Evolutionary conservation across 768 basidiomycete genomes (phyloP), one percentile per base, ranked within the genome.

Genomic region (Suillus decipiens): DNA sequence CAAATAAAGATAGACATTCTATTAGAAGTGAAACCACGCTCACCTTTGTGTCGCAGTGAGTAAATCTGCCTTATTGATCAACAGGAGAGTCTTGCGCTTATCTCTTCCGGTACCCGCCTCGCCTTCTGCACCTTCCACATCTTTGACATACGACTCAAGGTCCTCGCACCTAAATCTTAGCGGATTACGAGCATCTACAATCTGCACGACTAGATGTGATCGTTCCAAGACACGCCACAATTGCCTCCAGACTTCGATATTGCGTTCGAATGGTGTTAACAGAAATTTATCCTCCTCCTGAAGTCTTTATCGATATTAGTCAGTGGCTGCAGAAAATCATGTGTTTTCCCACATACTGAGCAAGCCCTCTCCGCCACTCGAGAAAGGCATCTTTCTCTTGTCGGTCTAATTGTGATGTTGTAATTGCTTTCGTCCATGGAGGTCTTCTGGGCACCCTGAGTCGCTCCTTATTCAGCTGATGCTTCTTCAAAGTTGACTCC

Each of bases 171-270:
- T 87, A 72, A 98, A 98, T 34, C 87, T 82, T 10, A 97, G 81
- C 1, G 97, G 96, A 79, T 97, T 98, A 43, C 97, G 88, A 7
- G 95, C 95, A 71, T 99, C 97, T 59, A 97, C 92, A 58, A 99
- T 96, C 76, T 99, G 95, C 2, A 99, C 92, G 37, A 99, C 78
- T 28, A 99, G 85, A 69, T 97, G 93, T 1, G 96, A 97, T 24
- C 95, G 86, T 77, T 99, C 97, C 10, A 97, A 78, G 1, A 99
- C 97, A 59, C 97, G 84, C 97, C 97, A 99, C 9, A 99, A 84
- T 71, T 99, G 97, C 48, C 97, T 82, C 96, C 97, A 99, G 14
- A 99, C 97, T 80, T 99, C 96, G 37, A 99, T 78, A 72, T 99
- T 99, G 56, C 95, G 90, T 73, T 99, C 97, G 71, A 97, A 99